Evolutionary conservation across 495 filamentous ascomycete species (phyloP), one percentile per base, ranked within the genome.

Genomic region (Penicillium verhagenii): DNA sequence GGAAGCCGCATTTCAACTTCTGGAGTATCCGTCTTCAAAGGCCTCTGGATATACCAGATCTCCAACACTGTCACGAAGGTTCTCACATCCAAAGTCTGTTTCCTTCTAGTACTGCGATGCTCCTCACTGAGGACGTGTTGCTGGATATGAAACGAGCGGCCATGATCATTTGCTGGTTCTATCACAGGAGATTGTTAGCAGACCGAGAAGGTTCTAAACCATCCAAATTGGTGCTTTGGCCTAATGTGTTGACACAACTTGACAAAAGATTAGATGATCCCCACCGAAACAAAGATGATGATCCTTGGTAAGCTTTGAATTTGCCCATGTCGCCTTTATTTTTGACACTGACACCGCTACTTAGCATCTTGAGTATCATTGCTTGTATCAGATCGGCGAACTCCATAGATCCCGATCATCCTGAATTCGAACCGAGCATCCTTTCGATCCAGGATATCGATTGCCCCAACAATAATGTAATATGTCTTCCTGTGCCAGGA

Each of bases 71-170:
- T 35, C 59, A 53, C 9, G 47, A 50, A 11, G 51, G 52, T 8
- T 49, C 57, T 1, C 63, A 75, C 33, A 63, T 74, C 10, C 61
- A 74, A 53, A 76, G 80, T 2, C 60, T 90, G 3, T 87, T 90
- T 46, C 80, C 82, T 6, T 62, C 70, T 23, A 84, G 86, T 5
- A 67, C 70, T 5, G 82, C 75, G 1, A 78, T 86, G 20, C 65
- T 90, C 0, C 59, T 91, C 5, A 86, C 86, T 0, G 84, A 87
- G 31, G 86, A 85, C 51, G 78, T 87, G 56, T 83, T 50, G 71
- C 71, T 0, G 14, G 77, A 85, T 20, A 78, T 82, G 1, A 60
- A 72, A 3, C 75, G 68, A 37, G 71, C 82, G 3, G 62, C 72
- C 10, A 65, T 78, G 4, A 72, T 88, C n/a, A 55, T 90, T 4